Base-by-base conservation (phyloP, 306 rosid species). In the Quercus ilex region DNA sequence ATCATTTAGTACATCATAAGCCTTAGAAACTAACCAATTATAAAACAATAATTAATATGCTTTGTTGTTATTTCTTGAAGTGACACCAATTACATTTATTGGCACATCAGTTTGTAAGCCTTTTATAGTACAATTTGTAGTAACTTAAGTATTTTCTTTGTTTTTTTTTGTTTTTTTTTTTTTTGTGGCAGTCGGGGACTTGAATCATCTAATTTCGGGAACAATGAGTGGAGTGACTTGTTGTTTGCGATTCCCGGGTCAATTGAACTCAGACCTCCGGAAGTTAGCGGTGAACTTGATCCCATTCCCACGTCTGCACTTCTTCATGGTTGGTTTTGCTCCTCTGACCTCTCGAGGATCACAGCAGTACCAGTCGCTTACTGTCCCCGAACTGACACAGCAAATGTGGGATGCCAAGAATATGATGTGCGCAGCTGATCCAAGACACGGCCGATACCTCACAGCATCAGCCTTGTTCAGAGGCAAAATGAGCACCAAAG, bases 211-310 rank as follows among this genome's bases (percentile, higher is more conserved):
- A 72, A 90, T 92, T 75, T 92, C 97, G 15, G 90, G 88, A 84
- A 92, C 97, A 26, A 92, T 90, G 97, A 92, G 97, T 78, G 97
- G 97, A 77, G 97, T 92, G 30, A 92, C 97, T 73, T 92, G 97
- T 58, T 92, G 97, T 79, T 77, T 92, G 62, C 82, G 97, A 76
- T 92, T 92, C 77, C 97, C 97, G 0, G 97, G 97, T 70, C 97
- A 92, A 73, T 86, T 92, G 74, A 92, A 92, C 76, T 90, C 97
- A 8, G 94, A 91, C 73, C 87, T 91, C 14, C 57, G 97, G 57
- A 91, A 91, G 83, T 83, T 92, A 55, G 97, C 97, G 1, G 97
- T 92, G 82, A 92, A 92, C 80, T 85, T 92, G 59, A 84, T 92
- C 81, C 97, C 97, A 35, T 92, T 92, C 80, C 97, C 97, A 18